phyloP scores from a whole-genome alignment of 495 filamentous ascomycete genomes.

The Penicillium chermesinum region DNA sequence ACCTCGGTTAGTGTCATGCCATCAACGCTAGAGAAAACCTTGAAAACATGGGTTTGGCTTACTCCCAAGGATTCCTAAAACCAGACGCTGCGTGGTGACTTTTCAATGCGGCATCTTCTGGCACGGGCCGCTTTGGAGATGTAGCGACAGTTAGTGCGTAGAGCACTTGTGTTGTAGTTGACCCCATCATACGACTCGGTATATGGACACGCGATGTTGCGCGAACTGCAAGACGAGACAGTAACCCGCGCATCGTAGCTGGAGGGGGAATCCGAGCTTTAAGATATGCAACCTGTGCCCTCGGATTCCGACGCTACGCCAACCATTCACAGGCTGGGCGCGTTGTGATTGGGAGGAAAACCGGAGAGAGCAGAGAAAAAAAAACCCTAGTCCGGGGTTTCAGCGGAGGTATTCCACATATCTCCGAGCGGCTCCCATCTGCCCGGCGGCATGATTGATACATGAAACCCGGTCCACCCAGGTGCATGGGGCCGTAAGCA shows the following conservation, averaged over 20 bases:
- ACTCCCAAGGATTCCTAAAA: slow-evolving; percentile 60
- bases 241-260: slow-evolving; percentile 27
- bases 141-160: slow-evolving; percentile 52
- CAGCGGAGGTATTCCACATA: slow-evolving; percentile 8
- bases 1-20: slow-evolving; percentile 15
- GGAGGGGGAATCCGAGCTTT: slow-evolving; percentile 1
- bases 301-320: neutral
- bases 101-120: slow-evolving; percentile 51
- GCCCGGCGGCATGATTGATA: slow-evolving; percentile 5
- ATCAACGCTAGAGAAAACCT: no score
- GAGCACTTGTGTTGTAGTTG: slow-evolving; percentile 41
- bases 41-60: slow-evolving; percentile 5
- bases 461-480: slow-evolving; percentile 5
- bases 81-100: slow-evolving; percentile 54
- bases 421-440: slow-evolving; percentile 15
- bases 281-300: slow-evolving; percentile 7
- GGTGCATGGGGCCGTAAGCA: neutral
- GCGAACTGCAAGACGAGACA: slow-evolving; percentile 15
- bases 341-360: slow-evolving; percentile 7
- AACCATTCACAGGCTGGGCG: slow-evolving; percentile 3
- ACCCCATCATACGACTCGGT: slow-evolving; percentile 34
- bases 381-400: slow-evolving; percentile 2
- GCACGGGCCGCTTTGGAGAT: slow-evolving; percentile 38
- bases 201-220: slow-evolving; percentile 10
- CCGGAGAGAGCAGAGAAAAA: slow-evolving; percentile 4